Evolutionary conservation across 768 basidiomycete genomes (phyloP), one percentile per base, ranked within the genome.

Genomic region (Lentinula aciculospora): DNA sequence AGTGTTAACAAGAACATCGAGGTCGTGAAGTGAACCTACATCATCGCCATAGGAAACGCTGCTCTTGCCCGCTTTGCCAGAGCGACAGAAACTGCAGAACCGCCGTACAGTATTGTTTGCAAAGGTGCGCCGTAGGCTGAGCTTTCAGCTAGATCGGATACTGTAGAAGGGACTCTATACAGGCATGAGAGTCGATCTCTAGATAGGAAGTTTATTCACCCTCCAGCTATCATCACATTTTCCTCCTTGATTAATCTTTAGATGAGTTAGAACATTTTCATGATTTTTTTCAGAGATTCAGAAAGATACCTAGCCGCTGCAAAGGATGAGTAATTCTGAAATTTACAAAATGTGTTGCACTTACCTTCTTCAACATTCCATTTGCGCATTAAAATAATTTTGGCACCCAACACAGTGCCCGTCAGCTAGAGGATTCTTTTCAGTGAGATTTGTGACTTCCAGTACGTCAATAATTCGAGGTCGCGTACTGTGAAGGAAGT

Each of bases 21-120:
- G n/a, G 3, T 15, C 7, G 37, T 15, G 10, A 39, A 53, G 55
- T 44, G 6, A 27, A 31, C 58, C 17, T 39, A 60, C 59, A 60
- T 28, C 28, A 56, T 34, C 15, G 54, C 37, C 17, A 32, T 27
- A 13, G 59, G 59, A 39, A 60, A 60, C 12, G 53, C 53, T 15
- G 50, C 56, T 12, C 37, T 47, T 12, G 59, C 53, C 7, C 59
- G 46, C 47, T 39, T 17, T 27, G 32, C 36, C n/a, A 56, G 42
- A 12, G 54, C 29, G 3, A 21, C 27, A 1, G 54, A 44, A 4
- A 46, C 44, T 10, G 54, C 28, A 4, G 40, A 29, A n/a, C 54
- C 54, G 3, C 40, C 54, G 54, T 40, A 56, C 42, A 45, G 17
- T 12, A 56, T 34, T 17, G 28, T 25, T 21, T 45, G 27, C 8